phyloP scores from a whole-genome alignment of 2,329 filamentous ascomycete genomes.

The Pseudogymnoascus sp. region DNA sequence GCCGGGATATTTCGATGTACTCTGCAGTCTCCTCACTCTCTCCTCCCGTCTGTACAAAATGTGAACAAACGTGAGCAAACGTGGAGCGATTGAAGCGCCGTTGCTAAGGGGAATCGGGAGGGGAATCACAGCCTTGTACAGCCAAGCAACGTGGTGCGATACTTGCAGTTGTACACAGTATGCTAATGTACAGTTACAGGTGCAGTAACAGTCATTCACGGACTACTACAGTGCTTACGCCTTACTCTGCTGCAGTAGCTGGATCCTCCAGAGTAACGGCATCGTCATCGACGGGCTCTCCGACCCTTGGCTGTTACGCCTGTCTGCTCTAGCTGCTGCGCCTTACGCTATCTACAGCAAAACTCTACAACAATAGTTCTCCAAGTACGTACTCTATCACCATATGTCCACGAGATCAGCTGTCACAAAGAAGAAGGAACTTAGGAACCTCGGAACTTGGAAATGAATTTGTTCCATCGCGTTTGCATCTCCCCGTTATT shows the following conservation, averaged over 20 bases:
- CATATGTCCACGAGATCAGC: not conserved
- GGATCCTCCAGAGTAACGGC: not conserved
- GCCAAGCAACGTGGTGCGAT: conserved; percentile 2
- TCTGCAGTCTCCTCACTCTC: not conserved
- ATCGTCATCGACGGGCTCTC: not conserved
- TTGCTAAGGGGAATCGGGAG: conserved; percentile 3
- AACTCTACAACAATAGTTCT: not conserved
- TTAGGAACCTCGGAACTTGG: not conserved
- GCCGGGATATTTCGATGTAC: conserved; percentile 2
- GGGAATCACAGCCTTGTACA: not conserved
- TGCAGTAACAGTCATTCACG: not conserved
- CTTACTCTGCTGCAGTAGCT: not conserved
- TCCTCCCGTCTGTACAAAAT: not conserved
- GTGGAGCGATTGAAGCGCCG: not conserved
- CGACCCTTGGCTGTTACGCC: not conserved
- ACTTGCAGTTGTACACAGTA: not conserved
- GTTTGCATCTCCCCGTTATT: not conserved
- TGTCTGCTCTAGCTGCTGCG: not conserved
- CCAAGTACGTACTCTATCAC: not conserved
- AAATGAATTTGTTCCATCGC: conserved; percentile 1
- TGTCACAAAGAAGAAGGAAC: not conserved
- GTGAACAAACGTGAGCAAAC: not conserved
- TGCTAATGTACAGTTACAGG: too few relatives aligned
- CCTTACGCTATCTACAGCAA: not conserved
- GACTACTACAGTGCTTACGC: not conserved